Percentiles rank a stretch among this genome's conserved stretches.
These are phyloP conservation scores for Galium porrigens DNA, from an alignment of 305 asterid genomes.

Conservation along the genomic window DNA sequence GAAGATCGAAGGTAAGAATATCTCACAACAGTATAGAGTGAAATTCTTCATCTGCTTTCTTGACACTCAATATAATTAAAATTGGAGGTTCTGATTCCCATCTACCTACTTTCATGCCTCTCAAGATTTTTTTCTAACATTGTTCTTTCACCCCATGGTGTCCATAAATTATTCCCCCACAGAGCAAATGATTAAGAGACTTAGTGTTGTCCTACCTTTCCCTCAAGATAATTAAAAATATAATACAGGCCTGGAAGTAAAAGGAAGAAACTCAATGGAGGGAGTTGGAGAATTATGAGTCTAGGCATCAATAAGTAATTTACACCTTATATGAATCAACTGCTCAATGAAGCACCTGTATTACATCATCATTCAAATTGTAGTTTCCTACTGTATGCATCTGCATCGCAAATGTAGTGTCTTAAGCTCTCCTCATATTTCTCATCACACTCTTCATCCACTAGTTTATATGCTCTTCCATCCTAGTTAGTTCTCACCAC, in stretches of 20 bases:
- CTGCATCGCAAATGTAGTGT: neutral
- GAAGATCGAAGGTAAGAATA: conserved; percentile 66
- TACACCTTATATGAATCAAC: neutral
- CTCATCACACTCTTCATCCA: neutral
- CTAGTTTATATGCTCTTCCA: neutral
- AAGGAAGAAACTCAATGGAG: neutral
- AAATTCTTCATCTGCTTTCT: neutral
- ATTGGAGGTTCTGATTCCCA: neutral
- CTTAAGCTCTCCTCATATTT: neutral
- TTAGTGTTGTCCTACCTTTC: neutral
- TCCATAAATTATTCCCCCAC: neutral
- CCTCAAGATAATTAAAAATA: neutral
- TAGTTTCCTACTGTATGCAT: neutral
- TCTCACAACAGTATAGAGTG: neutral
- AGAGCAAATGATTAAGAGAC: neutral
- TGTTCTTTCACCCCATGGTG: neutral
- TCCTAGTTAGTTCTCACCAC: neutral
- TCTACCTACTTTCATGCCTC: neutral
- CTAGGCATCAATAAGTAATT: neutral
- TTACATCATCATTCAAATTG: neutral
- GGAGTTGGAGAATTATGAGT: neutral
- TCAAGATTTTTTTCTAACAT: neutral
- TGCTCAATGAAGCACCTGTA: neutral
- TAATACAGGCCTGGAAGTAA: neutral
- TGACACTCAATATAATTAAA: neutral